phyloP scores from a whole-genome alignment of 441 rosid species.

The Erysimum cheiri region DNA sequence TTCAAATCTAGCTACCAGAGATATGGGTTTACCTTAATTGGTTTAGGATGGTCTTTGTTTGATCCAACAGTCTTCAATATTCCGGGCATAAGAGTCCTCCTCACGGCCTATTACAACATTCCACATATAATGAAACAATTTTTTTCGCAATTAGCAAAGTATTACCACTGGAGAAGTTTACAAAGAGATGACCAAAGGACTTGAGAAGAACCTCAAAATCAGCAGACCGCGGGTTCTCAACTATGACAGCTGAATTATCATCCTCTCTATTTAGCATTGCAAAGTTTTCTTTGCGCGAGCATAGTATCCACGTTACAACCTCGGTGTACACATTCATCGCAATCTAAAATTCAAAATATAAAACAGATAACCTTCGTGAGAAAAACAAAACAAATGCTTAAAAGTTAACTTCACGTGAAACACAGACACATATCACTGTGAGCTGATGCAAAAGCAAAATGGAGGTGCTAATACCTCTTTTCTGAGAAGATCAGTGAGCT shows the following conservation, averaged over 20 bases:
- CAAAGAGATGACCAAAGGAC: conserved; percentile 3
- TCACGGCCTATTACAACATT: conserved; percentile 68
- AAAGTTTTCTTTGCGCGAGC: conserved; percentile 76
- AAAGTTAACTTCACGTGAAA: conserved; percentile 9
- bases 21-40: conserved; percentile 68
- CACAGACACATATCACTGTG: conserved; percentile 3
- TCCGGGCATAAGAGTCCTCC: conserved; percentile 91
- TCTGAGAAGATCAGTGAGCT: conserved; percentile 85
- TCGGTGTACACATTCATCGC: conserved; percentile 82
- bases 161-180: background rate
- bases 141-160: conserved; percentile 8
- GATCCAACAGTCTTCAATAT: conserved; percentile 83
- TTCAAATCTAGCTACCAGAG: background rate
- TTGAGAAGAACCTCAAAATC: conserved; percentile 87
- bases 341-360: conserved; percentile 53
- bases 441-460: conserved; percentile 25
- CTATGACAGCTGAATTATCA: conserved; percentile 65
- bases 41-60: conserved; percentile 95
- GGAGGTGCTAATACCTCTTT: conserved; percentile 58
- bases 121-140: conserved; percentile 3
- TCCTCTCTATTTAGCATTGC: conserved; percentile 69
- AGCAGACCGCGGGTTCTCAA: conserved; percentile 86
- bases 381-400: conserved; percentile 10
- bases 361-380: conserved; percentile 27
- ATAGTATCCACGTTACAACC: conserved; percentile 83